Evolutionary conservation across 2,329 filamentous ascomycete genomes (phyloP), one percentile per base, ranked within the genome.

Genomic region (Ilyonectria robusta): DNA sequence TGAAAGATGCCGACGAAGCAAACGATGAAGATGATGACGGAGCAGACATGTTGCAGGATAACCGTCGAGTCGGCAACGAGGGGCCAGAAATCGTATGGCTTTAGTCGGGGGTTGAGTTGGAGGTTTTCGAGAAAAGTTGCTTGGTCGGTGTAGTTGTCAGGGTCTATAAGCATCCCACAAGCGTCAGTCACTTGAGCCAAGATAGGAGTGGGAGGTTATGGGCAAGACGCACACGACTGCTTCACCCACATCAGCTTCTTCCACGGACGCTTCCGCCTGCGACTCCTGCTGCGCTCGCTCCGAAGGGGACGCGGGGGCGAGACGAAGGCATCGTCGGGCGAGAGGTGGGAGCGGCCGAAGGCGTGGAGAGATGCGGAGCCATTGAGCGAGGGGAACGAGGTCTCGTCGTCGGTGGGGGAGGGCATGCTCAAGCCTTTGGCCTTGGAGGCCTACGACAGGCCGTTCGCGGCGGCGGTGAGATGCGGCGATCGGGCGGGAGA

Each of bases 191-290:
- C 23, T 58, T 55, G 23, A 21, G 15, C 9, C n/a, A 26, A 42
- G 17, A 21, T 11, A 50, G 42, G 47, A 37, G 53, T 9, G 19
- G 15, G 17, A 54, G 15, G 35, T 3, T 51, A 42, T 48, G 13
- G 35, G 53, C 42, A 47, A 42, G 33, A 78, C 26, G 35, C 11
- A 82, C 90, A 71, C 84, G 93, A 93, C 80, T 98, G 96, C 82
- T 97, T 97, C 77, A 99, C 95, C 96, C 96, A 99, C 62, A 99
- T 88, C 71, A 99, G 83, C 84, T 98, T 98, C 86, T 97, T 97
- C 93, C 95, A 98, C 11, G 89, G 89, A 57, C 90, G 89, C 77
- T 91, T 93, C 71, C 91, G 86, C 75, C 90, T 86, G 53, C 92
- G 87, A 72, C 91, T 93, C 55, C 89, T 84, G 71, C 89, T 92